These are phyloP conservation scores for Elongisporangium undulatum DNA, from an alignment of 352 stramenopile genomes.

Conservation along the genomic window DNA sequence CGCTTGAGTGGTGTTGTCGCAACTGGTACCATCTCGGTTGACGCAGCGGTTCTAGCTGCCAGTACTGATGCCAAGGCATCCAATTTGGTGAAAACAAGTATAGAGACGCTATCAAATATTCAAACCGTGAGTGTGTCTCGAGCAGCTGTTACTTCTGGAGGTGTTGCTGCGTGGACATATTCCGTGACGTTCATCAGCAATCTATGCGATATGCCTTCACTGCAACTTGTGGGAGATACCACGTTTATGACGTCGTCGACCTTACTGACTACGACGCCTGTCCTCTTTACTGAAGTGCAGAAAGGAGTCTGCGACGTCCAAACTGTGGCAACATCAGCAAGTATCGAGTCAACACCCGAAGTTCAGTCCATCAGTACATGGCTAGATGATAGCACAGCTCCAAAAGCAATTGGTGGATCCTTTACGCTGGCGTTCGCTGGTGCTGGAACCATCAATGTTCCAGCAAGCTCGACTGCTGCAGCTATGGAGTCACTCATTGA, in stretches of 20 bases:
- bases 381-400: conserved; percentile 34
- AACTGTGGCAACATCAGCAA: conserved; percentile 88
- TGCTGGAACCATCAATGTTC: conserved; percentile 35
- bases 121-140: conserved; percentile 79
- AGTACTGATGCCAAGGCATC: conserved; percentile 46
- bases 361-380: conserved; percentile 86
- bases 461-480: conserved; percentile 21
- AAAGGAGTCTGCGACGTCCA: conserved; percentile 94
- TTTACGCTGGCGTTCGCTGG: conserved; percentile 69
- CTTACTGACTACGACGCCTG: conserved; percentile 19
- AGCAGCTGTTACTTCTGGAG: conserved; percentile 16
- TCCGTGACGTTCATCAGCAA: conserved; percentile 86
- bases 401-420: conserved; percentile 38
- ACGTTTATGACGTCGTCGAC: conserved; percentile 39
- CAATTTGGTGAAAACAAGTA: conserved; percentile 71
- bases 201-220: conserved; percentile 72
- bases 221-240: conserved; percentile 50
- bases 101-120: conserved; percentile 81
- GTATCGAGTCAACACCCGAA: conserved; percentile 87
- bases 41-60: conserved; percentile 34
- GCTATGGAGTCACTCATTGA: conserved; percentile 69
- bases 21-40: conserved; percentile 35
- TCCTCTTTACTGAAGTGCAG: conserved; percentile 60
- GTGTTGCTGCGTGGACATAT: conserved; percentile 52
- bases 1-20: conserved; percentile 40